Evolutionary conservation across 2,329 filamentous ascomycete genomes (phyloP).

Genomic region (Aspergillus ustus): DNA sequence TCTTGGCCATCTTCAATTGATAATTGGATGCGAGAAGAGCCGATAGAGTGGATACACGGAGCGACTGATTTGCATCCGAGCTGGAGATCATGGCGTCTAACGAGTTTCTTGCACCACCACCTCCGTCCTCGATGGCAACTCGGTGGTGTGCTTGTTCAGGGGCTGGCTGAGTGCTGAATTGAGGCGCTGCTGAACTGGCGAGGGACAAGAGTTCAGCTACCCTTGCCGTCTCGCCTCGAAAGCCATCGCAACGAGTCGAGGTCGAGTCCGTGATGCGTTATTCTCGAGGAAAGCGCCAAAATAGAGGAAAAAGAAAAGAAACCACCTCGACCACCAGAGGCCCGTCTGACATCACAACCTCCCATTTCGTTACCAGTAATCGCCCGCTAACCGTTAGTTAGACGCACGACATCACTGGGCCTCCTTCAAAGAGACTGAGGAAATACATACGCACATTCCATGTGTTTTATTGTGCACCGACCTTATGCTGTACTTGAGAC

Average conservation of each 20-base stretch:
- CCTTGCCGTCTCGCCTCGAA: background rate
- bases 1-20: background rate
- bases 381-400: background rate
- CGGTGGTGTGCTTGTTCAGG: background rate
- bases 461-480: background rate
- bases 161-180: background rate
- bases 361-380: background rate
- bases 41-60: background rate
- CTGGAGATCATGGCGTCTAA: conserved; percentile 1
- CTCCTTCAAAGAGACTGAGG: background rate
- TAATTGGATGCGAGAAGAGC: background rate
- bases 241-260: background rate
- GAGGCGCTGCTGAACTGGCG: background rate
- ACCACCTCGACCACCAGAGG: background rate
- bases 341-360: background rate
- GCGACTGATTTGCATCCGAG: background rate
- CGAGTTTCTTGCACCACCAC: background rate
- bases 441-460: background rate
- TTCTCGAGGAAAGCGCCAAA: background rate
- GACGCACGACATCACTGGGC: background rate
- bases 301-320: background rate
- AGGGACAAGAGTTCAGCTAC: background rate
- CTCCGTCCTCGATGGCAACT: background rate
- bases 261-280: background rate
- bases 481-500: background rate